Evolutionary conservation across 2,329 filamentous ascomycete species (phyloP), one percentile per base, ranked within the genome.

Genomic region (Teratosphaeria nubilosa): DNA sequence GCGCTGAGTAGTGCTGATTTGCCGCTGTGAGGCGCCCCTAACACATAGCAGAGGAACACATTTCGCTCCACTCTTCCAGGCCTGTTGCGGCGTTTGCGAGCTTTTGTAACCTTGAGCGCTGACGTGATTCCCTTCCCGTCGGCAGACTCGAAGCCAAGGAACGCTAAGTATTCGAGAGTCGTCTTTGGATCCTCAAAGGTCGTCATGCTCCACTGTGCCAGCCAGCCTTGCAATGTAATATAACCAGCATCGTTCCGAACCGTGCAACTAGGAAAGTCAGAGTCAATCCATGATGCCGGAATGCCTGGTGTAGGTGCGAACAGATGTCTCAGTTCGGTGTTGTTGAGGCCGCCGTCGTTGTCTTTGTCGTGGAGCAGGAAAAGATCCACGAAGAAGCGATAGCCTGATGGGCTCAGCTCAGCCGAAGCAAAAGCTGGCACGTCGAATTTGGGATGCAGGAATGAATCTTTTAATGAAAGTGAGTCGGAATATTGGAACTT

Each of bases 181-280:
- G 90, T 96, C 70, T 94, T 95, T 13, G 94, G 92, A 58, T 95
- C 91, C 60, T 95, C 85, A 68, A 97, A 99, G 0, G 94, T 99
- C 0, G 94, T 99, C 94, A 99, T 99, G 71, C 91, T 96, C 94
- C 94, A 99, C 68, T 99, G 94, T 3, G 94, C 94, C 41, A 99
- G 82, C 94, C 94, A 99, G 1, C 94, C 94, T 73, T 99, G 94
- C 3, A 99, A 79, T 1, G 94, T 99, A 61, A 99, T 91, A 71
- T 97, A 85, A 0, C 94, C 94, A 9, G 90, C 90, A 74, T 99
- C 94, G 69, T 96, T 97, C 50, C 90, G 86, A 20, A 97, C 92
- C 0, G 94, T 96, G 25, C 90, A 95, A 0, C 88, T 91, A 1
- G 94, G 94, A 68, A 99, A 99, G 0, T 85, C 88, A 1, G 87